Evolutionary conservation across 108 stramenopile genomes (phyloP), one percentile per base, ranked within the genome.

Genomic region (Nitzschia sp.): DNA sequence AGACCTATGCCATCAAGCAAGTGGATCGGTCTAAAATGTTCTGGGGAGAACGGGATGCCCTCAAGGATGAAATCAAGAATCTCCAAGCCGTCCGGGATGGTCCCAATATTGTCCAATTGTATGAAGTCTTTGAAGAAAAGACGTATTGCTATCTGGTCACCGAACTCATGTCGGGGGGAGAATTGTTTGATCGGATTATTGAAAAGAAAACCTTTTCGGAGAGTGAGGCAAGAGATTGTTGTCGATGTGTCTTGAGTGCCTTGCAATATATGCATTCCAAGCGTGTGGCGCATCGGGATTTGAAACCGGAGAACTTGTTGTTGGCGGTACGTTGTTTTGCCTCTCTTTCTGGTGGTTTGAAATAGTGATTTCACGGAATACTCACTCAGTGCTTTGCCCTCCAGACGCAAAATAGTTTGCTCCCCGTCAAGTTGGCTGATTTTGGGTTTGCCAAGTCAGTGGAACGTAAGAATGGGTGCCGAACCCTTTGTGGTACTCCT

Each of bases 401-500:
- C 5, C 29, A 34, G 65, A 62, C 25, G 5, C 56, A 22, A 42
- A 53, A 71, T 41, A 46, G 39, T 53, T 26, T 71, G 44, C 70
- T 84, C 8, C 69, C 78, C 8, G 84, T 99, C 61, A 99, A 99
- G 74, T 70, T 99, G 44, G 96, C 95, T 15, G 98, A 99, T 78
- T 98, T 99, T 87, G 98, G 98, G 42, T 97, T 98, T 69, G 96
- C 97, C 37, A 91, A 96, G 68, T 62, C 56, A 10, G 72, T 76
- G 7, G 46, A 59, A 26, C 67, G 52, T 38, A 70, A 69, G 37
- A 81, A 92, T 62, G 82, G 86, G 21, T 93, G 95, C 46, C 90
- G 86, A n/a, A 95, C 94, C 3, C 83, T 95, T 54, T 96, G 95
- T 71, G 98, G 98, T 6, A 99, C 98, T 20, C 96, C 96, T 41